These are phyloP conservation scores for Dioscorea dumetorum DNA, from an alignment of 106 monocot species.

Conservation along the genomic window DNA sequence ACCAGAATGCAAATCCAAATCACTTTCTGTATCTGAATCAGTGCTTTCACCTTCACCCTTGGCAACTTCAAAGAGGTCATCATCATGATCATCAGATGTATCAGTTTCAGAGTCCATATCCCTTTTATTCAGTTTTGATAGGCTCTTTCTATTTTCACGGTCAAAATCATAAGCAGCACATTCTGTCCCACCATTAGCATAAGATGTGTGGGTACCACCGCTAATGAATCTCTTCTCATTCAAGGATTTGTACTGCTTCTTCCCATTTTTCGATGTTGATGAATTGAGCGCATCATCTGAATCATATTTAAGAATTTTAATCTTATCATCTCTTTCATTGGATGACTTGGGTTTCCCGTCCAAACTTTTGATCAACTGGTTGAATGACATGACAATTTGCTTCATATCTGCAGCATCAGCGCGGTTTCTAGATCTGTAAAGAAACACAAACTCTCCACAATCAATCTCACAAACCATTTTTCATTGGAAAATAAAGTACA, in stretches of 20 bases:
- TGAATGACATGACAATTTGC: conserved; percentile 57
- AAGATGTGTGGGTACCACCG: conserved; percentile 19
- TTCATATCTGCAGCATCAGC: conserved; percentile 61
- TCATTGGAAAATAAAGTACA: background rate
- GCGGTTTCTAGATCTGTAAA: conserved; percentile 48
- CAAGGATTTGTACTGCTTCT: conserved; percentile 36
- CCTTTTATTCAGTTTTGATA: conserved; percentile 75
- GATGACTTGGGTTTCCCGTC: conserved; percentile 44
- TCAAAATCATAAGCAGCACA: conserved; percentile 33
- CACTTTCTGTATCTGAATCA: conserved; percentile 86
- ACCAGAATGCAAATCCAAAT: conserved; percentile 39
- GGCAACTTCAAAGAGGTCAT: conserved; percentile 59
- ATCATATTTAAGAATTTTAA: conserved; percentile 31
- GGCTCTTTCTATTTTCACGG: conserved; percentile 64
- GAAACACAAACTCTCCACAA: background rate
- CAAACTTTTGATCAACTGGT: conserved; percentile 66
- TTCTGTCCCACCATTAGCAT: conserved; percentile 51
- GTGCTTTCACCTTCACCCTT: conserved; percentile 52
- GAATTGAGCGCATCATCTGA: conserved; percentile 35
- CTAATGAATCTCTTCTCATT: conserved; percentile 40
- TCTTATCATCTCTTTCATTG: conserved; percentile 31
- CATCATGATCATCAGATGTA: conserved; percentile 71
- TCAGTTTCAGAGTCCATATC: conserved; percentile 70
- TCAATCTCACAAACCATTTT: background rate
- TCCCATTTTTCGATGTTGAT: conserved; percentile 48